Conservation (phyloP, 2,329 filamentous ascomycete genomes). For the Exophiala phaeomuriformis region DNA sequence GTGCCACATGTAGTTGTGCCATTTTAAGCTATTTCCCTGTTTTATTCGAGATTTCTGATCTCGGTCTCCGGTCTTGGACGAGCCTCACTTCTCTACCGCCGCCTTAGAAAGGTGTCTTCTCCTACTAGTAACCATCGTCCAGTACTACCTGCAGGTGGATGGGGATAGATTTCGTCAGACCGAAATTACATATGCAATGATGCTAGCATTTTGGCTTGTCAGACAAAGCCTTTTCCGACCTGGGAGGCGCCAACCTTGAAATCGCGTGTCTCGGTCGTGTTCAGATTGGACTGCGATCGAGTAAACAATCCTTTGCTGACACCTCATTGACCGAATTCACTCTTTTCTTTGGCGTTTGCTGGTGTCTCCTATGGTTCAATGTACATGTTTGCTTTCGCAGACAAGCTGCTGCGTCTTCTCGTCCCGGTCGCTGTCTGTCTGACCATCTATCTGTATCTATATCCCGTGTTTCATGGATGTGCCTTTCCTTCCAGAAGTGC, state of each 20-base stretch:
- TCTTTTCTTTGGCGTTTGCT: neutral
- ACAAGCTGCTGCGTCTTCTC: constrained; percentile 41
- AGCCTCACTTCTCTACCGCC: too few relatives aligned
- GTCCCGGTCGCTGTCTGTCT: constrained; percentile 61
- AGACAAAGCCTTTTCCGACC: too few relatives aligned
- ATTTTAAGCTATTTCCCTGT: neutral
- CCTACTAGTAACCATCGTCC: too few relatives aligned
- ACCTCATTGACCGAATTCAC: neutral
- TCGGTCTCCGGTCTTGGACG: too few relatives aligned
- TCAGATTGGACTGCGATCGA: neutral
- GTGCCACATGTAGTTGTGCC: neutral
- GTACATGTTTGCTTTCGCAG: constrained; percentile 14
- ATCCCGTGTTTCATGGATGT: constrained; percentile 73
- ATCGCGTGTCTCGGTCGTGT: too few relatives aligned
- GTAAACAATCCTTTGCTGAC: neutral
- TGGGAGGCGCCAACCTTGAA: too few relatives aligned
- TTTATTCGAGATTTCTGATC: too few relatives aligned
- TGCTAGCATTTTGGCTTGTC: too few relatives aligned
- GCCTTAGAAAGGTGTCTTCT: too few relatives aligned
- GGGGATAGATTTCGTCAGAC: too few relatives aligned
- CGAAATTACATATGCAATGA: too few relatives aligned
- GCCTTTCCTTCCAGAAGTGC: constrained; percentile 59
- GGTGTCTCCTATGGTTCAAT: constrained; percentile 15
- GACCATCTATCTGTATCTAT: constrained; percentile 77
- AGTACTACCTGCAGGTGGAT: too few relatives aligned